Evolutionary conservation across 2,329 filamentous ascomycete genomes (phyloP).

Genomic region (Penicillium sp.): DNA sequence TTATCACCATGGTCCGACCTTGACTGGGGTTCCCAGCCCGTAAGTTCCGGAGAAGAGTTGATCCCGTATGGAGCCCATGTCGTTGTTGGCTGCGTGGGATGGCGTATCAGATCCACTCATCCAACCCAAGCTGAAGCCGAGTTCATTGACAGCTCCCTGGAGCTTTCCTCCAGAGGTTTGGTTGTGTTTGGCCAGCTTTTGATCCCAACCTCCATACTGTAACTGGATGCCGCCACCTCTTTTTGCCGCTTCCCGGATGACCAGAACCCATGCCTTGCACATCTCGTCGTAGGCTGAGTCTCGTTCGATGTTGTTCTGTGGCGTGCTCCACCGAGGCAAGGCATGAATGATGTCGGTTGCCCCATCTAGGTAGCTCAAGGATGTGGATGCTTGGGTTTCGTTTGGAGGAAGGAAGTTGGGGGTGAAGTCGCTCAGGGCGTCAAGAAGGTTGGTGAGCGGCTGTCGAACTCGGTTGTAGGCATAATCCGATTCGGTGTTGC

Average conservation of each 20-base stretch:
- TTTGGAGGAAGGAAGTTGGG: slow-evolving; percentile 92
- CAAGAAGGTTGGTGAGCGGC: slow-evolving; percentile 74
- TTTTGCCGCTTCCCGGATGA: slow-evolving; percentile 88
- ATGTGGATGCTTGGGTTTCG: slow-evolving; percentile 78
- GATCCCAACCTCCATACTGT: slow-evolving; percentile 89
- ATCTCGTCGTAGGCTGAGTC: slow-evolving; percentile 96
- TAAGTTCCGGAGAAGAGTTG: slow-evolving; percentile 59
- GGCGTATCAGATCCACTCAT: slow-evolving; percentile 55
- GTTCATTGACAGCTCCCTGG: slow-evolving; percentile 73
- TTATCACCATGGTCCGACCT: slow-evolving; percentile 56
- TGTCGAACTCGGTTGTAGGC: slow-evolving; percentile 90
- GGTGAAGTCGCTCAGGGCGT: slow-evolving; percentile 90
- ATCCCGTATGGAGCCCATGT: slow-evolving; percentile 53
- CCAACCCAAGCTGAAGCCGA: slow-evolving; percentile 75
- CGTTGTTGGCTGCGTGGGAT: slow-evolving; percentile 34
- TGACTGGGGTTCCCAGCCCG: slow-evolving; percentile 54
- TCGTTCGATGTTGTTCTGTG: slow-evolving; percentile 87
- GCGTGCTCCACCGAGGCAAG: slow-evolving; percentile 86
- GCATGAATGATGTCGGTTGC: slow-evolving; percentile 88
- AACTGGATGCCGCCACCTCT: slow-evolving; percentile 85
- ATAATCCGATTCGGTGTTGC: slow-evolving; percentile 83
- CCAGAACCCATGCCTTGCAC: slow-evolving; percentile 85
- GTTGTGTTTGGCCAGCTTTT: slow-evolving; percentile 82
- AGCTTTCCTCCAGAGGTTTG: slow-evolving; percentile 80
- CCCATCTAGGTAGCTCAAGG: slow-evolving; percentile 82